Conservation (phyloP, 2,329 filamentous ascomycete genomes). For the Ceratocystis ficicola region DNA sequence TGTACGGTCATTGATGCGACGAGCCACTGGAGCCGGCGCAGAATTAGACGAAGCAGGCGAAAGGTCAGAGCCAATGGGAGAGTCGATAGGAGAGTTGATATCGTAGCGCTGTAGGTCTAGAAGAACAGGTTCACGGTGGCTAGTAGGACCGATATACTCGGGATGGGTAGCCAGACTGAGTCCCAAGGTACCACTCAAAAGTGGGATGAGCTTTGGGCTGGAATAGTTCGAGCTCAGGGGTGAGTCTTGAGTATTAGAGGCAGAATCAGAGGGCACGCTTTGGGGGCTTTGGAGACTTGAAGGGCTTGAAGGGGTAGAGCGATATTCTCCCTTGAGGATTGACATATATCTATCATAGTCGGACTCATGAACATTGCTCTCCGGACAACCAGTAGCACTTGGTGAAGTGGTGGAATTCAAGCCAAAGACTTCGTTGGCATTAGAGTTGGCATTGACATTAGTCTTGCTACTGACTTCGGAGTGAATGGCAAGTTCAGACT, state of each 20-base stretch:
- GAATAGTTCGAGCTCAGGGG: slow-evolving; percentile 7
- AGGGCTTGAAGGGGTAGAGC: slow-evolving; percentile 11
- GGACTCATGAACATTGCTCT: slow-evolving; percentile 6
- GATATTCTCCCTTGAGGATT: slow-evolving; percentile 14
- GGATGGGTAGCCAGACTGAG: slow-evolving; percentile 48
- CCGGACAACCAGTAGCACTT: slow-evolving; percentile 1
- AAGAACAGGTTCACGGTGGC: slow-evolving; percentile 45
- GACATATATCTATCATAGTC: slow-evolving; percentile 21
- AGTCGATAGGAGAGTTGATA: slow-evolving; percentile 25
- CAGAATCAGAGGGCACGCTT: neutral
- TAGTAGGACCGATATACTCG: slow-evolving; percentile 48
- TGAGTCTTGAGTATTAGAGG: neutral
- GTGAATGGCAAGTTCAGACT: slow-evolving; percentile 11
- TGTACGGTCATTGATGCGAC: slow-evolving; percentile 30
- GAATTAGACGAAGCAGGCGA: slow-evolving; percentile 15
- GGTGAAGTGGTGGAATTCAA: neutral
- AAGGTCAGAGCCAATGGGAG: slow-evolving; percentile 12
- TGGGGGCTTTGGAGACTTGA: slow-evolving; percentile 2
- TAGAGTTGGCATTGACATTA: neutral
- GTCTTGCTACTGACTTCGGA: neutral
- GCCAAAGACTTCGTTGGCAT: slow-evolving; percentile 8
- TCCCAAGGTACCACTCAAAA: slow-evolving; percentile 38
- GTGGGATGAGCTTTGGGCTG: slow-evolving; percentile 23
- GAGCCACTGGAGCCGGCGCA: slow-evolving; percentile 26
- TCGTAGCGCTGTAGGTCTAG: slow-evolving; percentile 46